Conservation (phyloP, 2,329 filamentous ascomycete genomes). For the Penicillium sp. region DNA sequence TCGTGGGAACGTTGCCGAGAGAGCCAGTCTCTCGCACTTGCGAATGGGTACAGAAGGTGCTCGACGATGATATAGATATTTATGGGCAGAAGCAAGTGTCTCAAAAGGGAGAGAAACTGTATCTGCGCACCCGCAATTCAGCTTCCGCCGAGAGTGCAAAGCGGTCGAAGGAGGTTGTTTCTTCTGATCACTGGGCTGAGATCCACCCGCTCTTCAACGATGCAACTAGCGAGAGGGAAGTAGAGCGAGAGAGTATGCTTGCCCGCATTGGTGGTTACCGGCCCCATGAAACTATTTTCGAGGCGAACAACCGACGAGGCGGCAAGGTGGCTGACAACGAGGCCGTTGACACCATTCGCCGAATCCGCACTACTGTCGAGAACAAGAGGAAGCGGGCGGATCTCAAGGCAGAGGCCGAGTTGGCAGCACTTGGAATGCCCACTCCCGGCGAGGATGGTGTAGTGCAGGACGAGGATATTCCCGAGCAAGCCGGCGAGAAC, state of each 20-base stretch:
- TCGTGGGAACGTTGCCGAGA: constrained; percentile 73
- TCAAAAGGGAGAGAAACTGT: constrained; percentile 86
- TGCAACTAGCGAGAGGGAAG: constrained; percentile 61
- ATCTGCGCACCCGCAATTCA: constrained; percentile 83
- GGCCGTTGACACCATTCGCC: constrained; percentile 54
- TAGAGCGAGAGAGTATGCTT: constrained; percentile 79
- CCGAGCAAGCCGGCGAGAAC: constrained; percentile 42
- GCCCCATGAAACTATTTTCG: constrained; percentile 93
- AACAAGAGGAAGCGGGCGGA: constrained; percentile 43
- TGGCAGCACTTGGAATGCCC: constrained; percentile 27
- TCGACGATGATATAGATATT: constrained; percentile 75
- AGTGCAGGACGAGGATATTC: constrained; percentile 41
- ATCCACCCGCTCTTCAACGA: constrained; percentile 79
- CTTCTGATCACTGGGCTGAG: constrained; percentile 68
- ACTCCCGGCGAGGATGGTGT: constrained; percentile 36
- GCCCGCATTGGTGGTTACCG: constrained; percentile 84
- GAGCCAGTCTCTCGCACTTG: constrained; percentile 71
- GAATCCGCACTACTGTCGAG: constrained; percentile 45
- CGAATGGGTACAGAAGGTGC: constrained; percentile 79
- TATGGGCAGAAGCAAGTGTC: constrained; percentile 69
- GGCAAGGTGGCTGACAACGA: constrained; percentile 70
- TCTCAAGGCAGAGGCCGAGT: constrained; percentile 29
- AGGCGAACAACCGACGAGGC: constrained; percentile 75
- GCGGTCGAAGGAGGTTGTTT: constrained; percentile 74
- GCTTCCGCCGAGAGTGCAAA: constrained; percentile 90